phyloP scores from a whole-genome alignment of 768 basidiomycete species.

The Kwoniella sp. region DNA sequence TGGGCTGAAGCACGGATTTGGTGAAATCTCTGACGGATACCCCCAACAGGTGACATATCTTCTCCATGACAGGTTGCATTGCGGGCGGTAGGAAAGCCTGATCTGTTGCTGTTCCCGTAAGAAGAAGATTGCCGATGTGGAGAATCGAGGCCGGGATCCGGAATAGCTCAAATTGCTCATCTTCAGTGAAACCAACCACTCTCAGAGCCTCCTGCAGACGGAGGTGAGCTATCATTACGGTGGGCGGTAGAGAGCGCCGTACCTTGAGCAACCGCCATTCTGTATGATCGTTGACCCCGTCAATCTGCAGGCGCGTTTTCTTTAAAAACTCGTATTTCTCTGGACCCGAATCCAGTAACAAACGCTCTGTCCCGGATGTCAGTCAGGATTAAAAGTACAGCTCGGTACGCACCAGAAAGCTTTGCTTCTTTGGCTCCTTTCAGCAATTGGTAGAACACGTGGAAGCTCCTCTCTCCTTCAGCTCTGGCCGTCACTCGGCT shows the following conservation, averaged over 20 bases:
- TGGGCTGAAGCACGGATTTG: conserved; percentile 80
- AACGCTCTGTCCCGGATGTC: conserved; percentile 38
- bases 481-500: conserved; percentile 84
- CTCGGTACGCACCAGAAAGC: conserved; percentile 60
- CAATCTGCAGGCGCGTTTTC: conserved; percentile 82
- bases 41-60: conserved; percentile 83
- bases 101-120: conserved; percentile 72
- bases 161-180: conserved; percentile 88
- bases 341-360: conserved; percentile 68
- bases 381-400: not conserved
- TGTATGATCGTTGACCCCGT: conserved; percentile 84
- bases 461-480: conserved; percentile 86
- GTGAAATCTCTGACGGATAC: conserved; percentile 81
- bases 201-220: conserved; percentile 67
- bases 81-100: conserved; percentile 58
- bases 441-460: conserved; percentile 93
- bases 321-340: conserved; percentile 88
- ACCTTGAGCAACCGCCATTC: conserved; percentile 82
- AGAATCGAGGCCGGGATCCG: conserved; percentile 88
- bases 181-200: conserved; percentile 76
- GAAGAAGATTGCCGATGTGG: conserved; percentile 88
- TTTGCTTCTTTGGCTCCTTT: conserved; percentile 60
- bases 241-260: conserved; percentile 17
- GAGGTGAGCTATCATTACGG: not conserved
- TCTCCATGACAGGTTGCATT: conserved; percentile 58